phyloP scores from a whole-genome alignment of 495 filamentous ascomycete species.

The Niebla homalea region DNA sequence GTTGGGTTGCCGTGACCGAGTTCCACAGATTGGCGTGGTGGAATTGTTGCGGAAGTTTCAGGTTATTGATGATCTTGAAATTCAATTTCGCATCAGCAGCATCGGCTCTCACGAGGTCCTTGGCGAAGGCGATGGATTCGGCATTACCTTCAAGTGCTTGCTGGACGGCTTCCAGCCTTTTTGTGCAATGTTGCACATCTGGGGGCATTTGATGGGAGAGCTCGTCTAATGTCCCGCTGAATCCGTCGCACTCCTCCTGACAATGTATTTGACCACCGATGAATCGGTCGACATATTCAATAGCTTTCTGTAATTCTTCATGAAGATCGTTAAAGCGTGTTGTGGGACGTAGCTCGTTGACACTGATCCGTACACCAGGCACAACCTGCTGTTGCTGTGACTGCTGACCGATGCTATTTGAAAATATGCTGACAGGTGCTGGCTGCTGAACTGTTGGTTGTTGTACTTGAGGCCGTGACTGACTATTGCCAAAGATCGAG shows the following conservation, averaged over 20 bases:
- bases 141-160: conserved; percentile 60
- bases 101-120: conserved; percentile 49
- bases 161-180: conserved; percentile 62
- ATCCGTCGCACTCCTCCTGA: conserved; percentile 42
- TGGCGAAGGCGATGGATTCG: conserved; percentile 51
- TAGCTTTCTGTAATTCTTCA: conserved; percentile 63
- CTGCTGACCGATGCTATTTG: conserved; percentile 28
- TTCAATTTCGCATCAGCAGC: conserved; percentile 57
- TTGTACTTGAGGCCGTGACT: conserved; percentile 31
- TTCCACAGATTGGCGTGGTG: conserved; percentile 48
- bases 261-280: conserved; percentile 54
- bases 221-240: conserved; percentile 40
- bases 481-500: conserved; percentile 8
- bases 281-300: conserved; percentile 59
- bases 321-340: conserved; percentile 84
- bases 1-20: conserved; percentile 16
- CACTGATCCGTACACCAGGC: conserved; percentile 64
- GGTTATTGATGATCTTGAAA: conserved; percentile 63
- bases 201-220: conserved; percentile 52
- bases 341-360: conserved; percentile 62
- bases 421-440: conserved; percentile 18
- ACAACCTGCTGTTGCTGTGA: conserved; percentile 36
- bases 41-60: conserved; percentile 62
- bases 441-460: conserved; percentile 28
- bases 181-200: conserved; percentile 60